Evolutionary conservation across 2,329 filamentous ascomycete species (phyloP).

Genomic region (Gnomoniopsis sp.): DNA sequence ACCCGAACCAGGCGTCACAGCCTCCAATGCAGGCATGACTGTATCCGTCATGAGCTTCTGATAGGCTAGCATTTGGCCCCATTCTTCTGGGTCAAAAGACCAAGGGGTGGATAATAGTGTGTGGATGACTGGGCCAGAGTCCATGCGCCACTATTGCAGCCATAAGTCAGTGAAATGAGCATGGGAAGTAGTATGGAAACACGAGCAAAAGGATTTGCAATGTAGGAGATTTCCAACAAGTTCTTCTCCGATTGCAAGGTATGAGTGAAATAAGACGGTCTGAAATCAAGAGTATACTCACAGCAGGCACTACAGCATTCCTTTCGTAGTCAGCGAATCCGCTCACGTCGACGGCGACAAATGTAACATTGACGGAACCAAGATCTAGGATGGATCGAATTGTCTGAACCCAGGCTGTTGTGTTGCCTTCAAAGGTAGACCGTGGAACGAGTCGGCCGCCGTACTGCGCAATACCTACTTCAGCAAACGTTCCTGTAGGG

Average conservation of each 20-base stretch:
- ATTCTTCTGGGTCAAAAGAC: slow-evolving; percentile 28
- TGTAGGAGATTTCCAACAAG: too few relatives aligned
- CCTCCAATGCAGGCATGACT: slow-evolving; percentile 26
- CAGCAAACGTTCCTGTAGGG: slow-evolving; percentile 28
- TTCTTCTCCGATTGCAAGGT: too few relatives aligned
- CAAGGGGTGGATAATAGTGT: slow-evolving; percentile 27
- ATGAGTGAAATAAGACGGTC: too few relatives aligned
- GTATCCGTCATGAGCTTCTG: slow-evolving; percentile 29
- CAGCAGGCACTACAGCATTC: slow-evolving; percentile 35
- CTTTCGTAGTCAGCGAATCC: slow-evolving; percentile 8
- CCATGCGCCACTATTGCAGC: slow-evolving; percentile 27
- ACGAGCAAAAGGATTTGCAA: too few relatives aligned
- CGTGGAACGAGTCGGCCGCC: slow-evolving; percentile 32
- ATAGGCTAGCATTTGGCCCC: slow-evolving; percentile 23
- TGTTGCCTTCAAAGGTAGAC: neutral
- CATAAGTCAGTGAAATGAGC: too few relatives aligned
- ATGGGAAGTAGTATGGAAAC: too few relatives aligned
- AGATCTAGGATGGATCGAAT: too few relatives aligned
- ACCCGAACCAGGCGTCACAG: slow-evolving; percentile 37
- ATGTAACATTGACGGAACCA: too few relatives aligned
- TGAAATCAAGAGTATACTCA: too few relatives aligned
- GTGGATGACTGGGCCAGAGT: slow-evolving; percentile 28
- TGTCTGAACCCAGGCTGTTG: too few relatives aligned
- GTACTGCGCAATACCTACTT: slow-evolving; percentile 30
- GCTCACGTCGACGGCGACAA: too few relatives aligned